Percentiles rank a stretch among this genome's conserved stretches.
Conservation (phyloP, 2,329 filamentous ascomycete genomes). For the Ramularia endophylla region DNA sequence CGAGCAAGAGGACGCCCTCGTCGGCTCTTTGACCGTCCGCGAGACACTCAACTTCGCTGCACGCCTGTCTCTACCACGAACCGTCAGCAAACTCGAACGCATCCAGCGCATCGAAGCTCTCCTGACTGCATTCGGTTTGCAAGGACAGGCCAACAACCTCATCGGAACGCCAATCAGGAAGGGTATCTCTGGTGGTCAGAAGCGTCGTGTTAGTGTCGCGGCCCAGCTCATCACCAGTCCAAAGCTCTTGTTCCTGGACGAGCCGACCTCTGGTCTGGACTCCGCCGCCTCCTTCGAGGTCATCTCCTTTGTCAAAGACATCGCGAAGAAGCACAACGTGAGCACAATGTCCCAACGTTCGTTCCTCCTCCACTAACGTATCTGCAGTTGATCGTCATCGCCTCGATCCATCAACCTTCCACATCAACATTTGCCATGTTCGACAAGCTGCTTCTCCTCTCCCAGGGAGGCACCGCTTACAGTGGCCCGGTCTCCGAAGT, state of each 20-base stretch:
- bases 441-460: constrained; percentile 71
- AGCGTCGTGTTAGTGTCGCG: constrained; percentile 71
- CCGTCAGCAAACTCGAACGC: constrained; percentile 52
- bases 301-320: constrained; percentile 62
- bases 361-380: not conserved
- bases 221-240: constrained; percentile 76
- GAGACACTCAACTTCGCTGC: constrained; percentile 78
- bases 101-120: constrained; percentile 59
- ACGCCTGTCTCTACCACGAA: constrained; percentile 53
- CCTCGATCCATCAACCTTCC: constrained; percentile 81
- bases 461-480: constrained; percentile 64
- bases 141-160: constrained; percentile 61
- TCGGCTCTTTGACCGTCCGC: constrained; percentile 71
- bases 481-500: constrained; percentile 59
- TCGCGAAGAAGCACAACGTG: constrained; percentile 62
- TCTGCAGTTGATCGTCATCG: constrained; percentile 64
- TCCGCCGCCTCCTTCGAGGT: constrained; percentile 72
- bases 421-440: constrained; percentile 74
- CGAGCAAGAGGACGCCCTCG: constrained; percentile 81
- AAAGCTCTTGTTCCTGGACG: constrained; percentile 75
- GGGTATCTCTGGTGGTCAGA: constrained; percentile 80
- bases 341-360: constrained; percentile 17
- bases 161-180: constrained; percentile 79
- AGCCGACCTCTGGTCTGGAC: constrained; percentile 78
- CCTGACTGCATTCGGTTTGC: constrained; percentile 66